Evolutionary conservation across 306 rosid genomes (phyloP), one percentile per base, ranked within the genome.

Genomic region (Quercus mongolica): DNA sequence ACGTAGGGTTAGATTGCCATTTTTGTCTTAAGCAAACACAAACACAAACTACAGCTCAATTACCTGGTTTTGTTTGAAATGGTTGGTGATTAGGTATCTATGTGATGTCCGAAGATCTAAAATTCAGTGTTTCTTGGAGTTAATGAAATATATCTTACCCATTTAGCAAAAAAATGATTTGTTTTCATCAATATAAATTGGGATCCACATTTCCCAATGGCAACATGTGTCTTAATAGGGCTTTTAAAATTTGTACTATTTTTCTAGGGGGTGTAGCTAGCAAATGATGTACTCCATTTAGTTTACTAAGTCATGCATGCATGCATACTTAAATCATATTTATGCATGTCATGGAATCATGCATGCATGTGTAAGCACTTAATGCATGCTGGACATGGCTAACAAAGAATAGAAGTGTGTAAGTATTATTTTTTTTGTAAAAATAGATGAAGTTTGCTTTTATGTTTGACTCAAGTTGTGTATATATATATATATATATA

Each of bases 81-180:
- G 81, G 80, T 83, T 83, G 79, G 84, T 88, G 83, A 87, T 88
- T 87, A 88, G 83, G 23, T 59, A 80, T 81, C 79, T 86, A 76
- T 77, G 86, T 81, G 86, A 84, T 80, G 81, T 78, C 86, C 86
- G 77, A 89, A 83, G 81, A 67, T 86, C 82, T 91, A 85, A 90
- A 90, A 83, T 92, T 92, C 91, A 89, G 97, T 81, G 91, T 88
- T 90, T 85, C 92, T 92, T 84, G 89, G 85, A 89, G 85, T 89
- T 89, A 86, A 87, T 88, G 82, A 80, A 90, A 81, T 87, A 81
- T 87, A 75, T 90, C 92, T 78, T 87, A 72, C 81, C 89, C 71
- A 35, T 79, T 76, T 88, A 89, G 86, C 87, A 81, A 88, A 80
- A 87, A 88, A 80, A 87, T 84, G 15, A 76, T 82, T 85, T 89